phyloP scores from a whole-genome alignment of 164 flowering plant genomes.

The Magnolia sinica region DNA sequence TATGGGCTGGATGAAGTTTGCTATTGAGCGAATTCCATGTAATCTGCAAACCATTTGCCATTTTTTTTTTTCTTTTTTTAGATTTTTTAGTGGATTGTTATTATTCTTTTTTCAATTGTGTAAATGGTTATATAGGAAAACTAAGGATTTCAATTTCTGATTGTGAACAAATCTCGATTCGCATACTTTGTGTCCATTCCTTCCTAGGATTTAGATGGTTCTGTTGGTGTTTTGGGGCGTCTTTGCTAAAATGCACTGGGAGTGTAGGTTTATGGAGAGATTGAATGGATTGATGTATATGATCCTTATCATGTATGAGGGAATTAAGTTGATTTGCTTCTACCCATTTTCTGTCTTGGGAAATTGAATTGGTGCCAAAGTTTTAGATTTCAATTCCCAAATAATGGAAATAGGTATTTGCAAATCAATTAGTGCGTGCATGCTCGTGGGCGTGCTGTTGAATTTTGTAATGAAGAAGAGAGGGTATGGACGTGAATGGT shows the following conservation, averaged over 20 bases:
- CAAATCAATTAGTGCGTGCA: too few species aligned
- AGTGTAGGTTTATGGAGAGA: not conserved
- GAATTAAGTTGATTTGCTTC: too few species aligned
- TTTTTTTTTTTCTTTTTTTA: too few species aligned
- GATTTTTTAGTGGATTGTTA: not conserved
- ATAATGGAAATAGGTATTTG: too few species aligned
- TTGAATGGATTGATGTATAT: too few species aligned
- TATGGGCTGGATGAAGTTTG: constrained; percentile 20
- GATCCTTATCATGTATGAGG: too few species aligned
- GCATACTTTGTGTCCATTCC: not conserved
- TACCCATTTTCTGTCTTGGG: too few species aligned
- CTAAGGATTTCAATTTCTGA: not conserved
- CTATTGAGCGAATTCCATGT: not conserved
- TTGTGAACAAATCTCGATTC: not conserved
- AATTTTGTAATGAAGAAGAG: too few species aligned
- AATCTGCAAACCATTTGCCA: not conserved
- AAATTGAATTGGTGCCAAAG: too few species aligned
- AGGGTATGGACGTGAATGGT: too few species aligned
- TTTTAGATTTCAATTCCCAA: too few species aligned
- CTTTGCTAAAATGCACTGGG: not conserved
- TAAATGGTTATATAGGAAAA: not conserved
- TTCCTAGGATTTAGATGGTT: not conserved
- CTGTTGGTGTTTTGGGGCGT: not conserved
- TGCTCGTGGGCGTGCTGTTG: too few species aligned
- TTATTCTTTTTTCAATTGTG: not conserved